Evolutionary conservation across 2,329 filamentous ascomycete species (phyloP).

Genomic region (Penicillium sclerotigenum): DNA sequence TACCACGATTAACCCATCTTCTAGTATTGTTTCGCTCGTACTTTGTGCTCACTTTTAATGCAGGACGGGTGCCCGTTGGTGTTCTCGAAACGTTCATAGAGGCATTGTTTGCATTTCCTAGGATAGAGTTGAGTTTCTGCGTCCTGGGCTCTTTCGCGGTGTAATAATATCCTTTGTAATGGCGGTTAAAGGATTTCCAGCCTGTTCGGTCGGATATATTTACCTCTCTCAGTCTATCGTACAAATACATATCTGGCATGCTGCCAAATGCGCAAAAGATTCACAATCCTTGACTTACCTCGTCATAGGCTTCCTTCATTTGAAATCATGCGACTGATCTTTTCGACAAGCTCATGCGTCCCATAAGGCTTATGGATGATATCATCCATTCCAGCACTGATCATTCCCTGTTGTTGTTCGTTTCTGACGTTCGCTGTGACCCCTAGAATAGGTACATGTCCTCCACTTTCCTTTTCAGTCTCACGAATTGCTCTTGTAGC

Average conservation of each 20-base stretch:
- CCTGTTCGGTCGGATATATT: background rate
- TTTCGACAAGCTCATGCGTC: conserved; percentile 66
- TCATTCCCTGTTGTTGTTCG: conserved; percentile 69
- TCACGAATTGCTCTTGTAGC: conserved; percentile 68
- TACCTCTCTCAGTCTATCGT: background rate
- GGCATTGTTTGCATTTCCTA: background rate
- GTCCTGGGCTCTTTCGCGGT: background rate
- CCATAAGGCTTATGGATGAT: conserved; percentile 78
- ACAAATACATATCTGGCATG: background rate
- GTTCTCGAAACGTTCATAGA: conserved; percentile 31
- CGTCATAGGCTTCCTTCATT: background rate
- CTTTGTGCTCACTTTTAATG: conserved; percentile 1
- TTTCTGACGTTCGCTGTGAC: conserved; percentile 70
- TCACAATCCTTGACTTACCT: background rate
- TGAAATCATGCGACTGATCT: conserved; percentile 57
- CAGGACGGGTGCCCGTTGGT: conserved; percentile 40
- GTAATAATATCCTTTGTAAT: background rate
- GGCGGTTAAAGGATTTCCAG: too few species aligned
- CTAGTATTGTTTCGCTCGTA: background rate
- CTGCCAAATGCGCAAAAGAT: background rate
- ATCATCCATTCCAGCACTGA: conserved; percentile 71
- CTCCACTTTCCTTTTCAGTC: conserved; percentile 56
- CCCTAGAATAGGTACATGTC: conserved; percentile 34
- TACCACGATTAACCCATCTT: background rate
- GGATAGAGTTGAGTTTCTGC: background rate